Evolutionary conservation across 2,329 filamentous ascomycete species (phyloP).

Genomic region (Penicillium sp.): DNA sequence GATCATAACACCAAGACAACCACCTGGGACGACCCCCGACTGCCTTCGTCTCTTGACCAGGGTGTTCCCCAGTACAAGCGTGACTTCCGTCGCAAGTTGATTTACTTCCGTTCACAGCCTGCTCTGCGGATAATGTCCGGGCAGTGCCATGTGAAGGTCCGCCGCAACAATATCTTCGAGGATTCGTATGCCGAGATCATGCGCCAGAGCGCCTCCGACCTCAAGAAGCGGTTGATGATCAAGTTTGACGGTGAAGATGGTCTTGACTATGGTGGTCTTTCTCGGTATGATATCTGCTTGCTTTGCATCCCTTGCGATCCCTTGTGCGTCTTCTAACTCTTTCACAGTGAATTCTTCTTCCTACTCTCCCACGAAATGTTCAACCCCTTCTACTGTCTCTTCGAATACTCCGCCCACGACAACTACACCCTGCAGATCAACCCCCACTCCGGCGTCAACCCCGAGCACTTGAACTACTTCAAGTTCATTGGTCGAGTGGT

Average conservation of each 20-base stretch:
- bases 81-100: constrained; percentile 95
- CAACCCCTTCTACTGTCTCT: constrained; percentile 98
- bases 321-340: constrained; percentile 29
- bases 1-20: constrained; percentile 99
- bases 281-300: constrained; percentile 55
- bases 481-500: constrained; percentile 99
- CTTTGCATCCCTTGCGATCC: neutral
- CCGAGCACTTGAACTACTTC: constrained; percentile 99
- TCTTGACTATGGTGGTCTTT: constrained; percentile 95
- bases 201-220: constrained; percentile 87
- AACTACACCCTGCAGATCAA: constrained; percentile 99
- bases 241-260: constrained; percentile 99
- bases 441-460: constrained; percentile 98
- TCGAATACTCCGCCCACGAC: constrained; percentile 99
- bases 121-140: constrained; percentile 93
- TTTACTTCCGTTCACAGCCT: constrained; percentile 98
- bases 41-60: constrained; percentile 94
- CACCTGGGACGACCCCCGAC: constrained; percentile 94
- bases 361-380: constrained; percentile 99
- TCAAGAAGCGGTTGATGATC: constrained; percentile 99
- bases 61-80: constrained; percentile 99
- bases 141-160: constrained; percentile 97
- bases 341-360: constrained; percentile 91
- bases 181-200: constrained; percentile 99
- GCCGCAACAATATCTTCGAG: constrained; percentile 95